These are phyloP conservation scores for Zygoascus biomembranicola DNA, from an alignment of 805 yeast species.

Conservation along the genomic window DNA sequence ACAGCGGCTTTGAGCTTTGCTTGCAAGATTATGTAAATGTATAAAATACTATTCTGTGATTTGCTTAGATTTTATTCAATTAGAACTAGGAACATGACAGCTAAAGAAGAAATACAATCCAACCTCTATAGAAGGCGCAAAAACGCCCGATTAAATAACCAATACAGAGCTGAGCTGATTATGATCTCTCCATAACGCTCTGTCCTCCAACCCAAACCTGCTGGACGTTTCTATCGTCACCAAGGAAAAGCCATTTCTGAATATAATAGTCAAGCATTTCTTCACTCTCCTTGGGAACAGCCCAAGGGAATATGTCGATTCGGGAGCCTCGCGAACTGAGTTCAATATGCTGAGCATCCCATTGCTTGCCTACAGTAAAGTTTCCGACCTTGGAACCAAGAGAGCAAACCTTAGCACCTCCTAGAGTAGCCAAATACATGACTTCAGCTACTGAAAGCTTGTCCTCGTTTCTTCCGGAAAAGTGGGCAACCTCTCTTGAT, in stretches of 20 bases:
- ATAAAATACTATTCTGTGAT: too few relatives aligned
- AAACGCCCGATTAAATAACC: neutral
- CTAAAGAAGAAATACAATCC: too few relatives aligned
- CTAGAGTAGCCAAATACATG: slow-evolving; percentile 73
- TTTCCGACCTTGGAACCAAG: slow-evolving; percentile 54
- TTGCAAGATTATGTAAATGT: too few relatives aligned
- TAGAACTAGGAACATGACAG: too few relatives aligned
- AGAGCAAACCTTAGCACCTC: slow-evolving; percentile 76
- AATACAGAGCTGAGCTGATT: neutral
- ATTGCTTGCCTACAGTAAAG: slow-evolving; percentile 68
- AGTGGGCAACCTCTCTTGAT: slow-evolving; percentile 63
- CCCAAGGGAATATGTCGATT: slow-evolving; percentile 73
- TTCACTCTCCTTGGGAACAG: slow-evolving; percentile 25
- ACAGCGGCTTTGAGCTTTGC: too few relatives aligned
- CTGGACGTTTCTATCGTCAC: slow-evolving; percentile 84
- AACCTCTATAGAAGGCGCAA: too few relatives aligned
- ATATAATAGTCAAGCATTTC: slow-evolving; percentile 47
- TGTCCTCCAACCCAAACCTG: slow-evolving; percentile 57
- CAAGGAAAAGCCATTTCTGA: slow-evolving; percentile 87
- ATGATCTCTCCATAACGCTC: neutral
- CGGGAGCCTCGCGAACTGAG: slow-evolving; percentile 45
- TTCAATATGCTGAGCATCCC: slow-evolving; percentile 77
- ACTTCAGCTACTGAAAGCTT: slow-evolving; percentile 64
- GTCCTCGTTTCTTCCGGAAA: slow-evolving; percentile 34
- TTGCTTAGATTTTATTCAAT: too few relatives aligned